phyloP scores from a whole-genome alignment of 2,329 filamentous ascomycete genomes.

The Corniculantispora saksenae region DNA sequence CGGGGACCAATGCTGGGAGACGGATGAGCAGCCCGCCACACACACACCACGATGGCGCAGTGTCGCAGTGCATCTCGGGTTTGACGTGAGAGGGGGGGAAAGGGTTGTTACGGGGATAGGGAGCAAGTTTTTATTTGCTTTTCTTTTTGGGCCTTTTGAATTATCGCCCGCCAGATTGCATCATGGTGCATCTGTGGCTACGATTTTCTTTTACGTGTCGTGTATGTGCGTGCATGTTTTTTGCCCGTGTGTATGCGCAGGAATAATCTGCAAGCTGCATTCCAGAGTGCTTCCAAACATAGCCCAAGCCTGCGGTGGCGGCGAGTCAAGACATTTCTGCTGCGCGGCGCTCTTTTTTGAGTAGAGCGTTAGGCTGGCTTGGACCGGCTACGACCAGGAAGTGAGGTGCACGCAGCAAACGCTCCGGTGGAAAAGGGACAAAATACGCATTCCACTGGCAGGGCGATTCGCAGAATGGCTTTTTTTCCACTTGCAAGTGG shows the following conservation, averaged over 20 bases:
- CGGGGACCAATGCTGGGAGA: background rate
- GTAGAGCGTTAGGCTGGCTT: background rate
- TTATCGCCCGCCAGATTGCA: background rate
- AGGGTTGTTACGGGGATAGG: background rate
- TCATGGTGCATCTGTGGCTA: background rate
- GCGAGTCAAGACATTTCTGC: background rate
- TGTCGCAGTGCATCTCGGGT: slow-evolving; percentile 9
- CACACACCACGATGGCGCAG: background rate
- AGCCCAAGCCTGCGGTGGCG: background rate
- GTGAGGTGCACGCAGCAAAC: no score
- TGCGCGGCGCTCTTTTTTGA: background rate
- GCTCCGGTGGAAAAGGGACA: no score
- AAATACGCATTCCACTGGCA: background rate
- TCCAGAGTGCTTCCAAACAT: slow-evolving; percentile 6
- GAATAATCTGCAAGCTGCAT: slow-evolving; percentile 4
- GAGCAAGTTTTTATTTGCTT: background rate
- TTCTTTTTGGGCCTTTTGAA: background rate
- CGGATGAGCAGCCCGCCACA: background rate
- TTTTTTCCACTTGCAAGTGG: no score
- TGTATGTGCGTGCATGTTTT: background rate
- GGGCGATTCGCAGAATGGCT: no score
- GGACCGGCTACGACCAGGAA: background rate
- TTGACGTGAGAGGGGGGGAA: background rate
- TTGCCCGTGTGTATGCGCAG: no score
- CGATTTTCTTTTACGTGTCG: background rate